phyloP scores from a whole-genome alignment of 2,329 filamentous ascomycete species.

The Colletotrichum tanaceti region DNA sequence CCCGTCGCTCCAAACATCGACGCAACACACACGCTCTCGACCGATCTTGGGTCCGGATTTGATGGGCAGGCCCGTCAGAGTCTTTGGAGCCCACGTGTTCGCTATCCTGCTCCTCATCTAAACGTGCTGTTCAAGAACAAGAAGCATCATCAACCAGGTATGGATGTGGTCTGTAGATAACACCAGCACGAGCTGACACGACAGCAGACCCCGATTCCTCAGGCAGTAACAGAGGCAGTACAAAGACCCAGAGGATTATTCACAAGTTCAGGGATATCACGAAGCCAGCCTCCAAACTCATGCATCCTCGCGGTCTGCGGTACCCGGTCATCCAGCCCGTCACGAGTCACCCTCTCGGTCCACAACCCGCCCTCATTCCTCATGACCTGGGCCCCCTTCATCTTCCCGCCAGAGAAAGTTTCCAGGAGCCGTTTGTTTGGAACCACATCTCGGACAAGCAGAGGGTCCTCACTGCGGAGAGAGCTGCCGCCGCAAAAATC shows the following conservation, averaged over 20 bases:
- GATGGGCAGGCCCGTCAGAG: constrained; percentile 23
- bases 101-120: background rate
- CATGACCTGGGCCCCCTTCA: background rate
- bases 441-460: constrained; percentile 4
- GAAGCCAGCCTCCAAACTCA: background rate
- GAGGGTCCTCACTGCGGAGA: constrained; percentile 74
- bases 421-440: background rate
- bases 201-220: constrained; percentile 3
- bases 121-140: background rate
- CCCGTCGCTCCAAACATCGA: constrained; percentile 14
- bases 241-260: constrained; percentile 9
- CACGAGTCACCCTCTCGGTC: constrained; percentile 5
- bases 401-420: background rate
- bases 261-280: constrained; percentile 8
- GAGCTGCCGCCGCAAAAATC: constrained; percentile 82
- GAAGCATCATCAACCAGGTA: constrained; percentile 7
- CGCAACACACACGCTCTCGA: constrained; percentile 16
- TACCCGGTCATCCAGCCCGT: constrained; percentile 3
- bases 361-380: background rate
- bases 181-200: background rate
- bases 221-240: constrained; percentile 5
- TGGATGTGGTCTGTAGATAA: background rate
- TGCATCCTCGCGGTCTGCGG: constrained; percentile 4
- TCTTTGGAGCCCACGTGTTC: constrained; percentile 3
- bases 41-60: constrained; percentile 14